Evolutionary conservation across 2,329 filamentous ascomycete species (phyloP).

Genomic region (Stenocarpella maydis): DNA sequence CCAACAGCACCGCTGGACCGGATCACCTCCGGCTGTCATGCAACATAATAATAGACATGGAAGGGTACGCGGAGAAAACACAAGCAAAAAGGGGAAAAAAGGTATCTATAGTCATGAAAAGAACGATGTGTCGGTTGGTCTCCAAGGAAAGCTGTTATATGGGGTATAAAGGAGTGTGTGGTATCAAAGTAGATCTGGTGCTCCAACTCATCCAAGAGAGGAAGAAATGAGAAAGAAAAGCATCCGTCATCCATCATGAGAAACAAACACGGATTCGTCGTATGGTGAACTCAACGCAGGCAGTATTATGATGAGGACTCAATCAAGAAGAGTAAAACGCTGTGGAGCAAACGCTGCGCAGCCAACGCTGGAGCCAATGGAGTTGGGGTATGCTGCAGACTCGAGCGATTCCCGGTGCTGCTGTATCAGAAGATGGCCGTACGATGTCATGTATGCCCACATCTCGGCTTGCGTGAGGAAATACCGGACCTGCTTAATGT

Average conservation of each 20-base stretch:
- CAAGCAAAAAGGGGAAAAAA: background rate
- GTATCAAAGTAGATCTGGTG: slow-evolving; percentile 31
- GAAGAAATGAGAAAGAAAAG: background rate
- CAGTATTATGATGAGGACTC: background rate
- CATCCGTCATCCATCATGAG: slow-evolving; percentile 34
- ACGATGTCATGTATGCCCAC: background rate
- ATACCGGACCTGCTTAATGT: background rate
- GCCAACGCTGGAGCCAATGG: slow-evolving; percentile 4
- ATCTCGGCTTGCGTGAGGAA: background rate
- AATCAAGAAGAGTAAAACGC: slow-evolving; percentile 14
- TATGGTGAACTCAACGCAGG: slow-evolving; percentile 2
- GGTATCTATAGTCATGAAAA: slow-evolving; percentile 31
- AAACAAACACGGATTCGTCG: slow-evolving; percentile 20
- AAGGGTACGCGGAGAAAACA: slow-evolving; percentile 8
- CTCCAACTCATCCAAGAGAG: slow-evolving; percentile 26
- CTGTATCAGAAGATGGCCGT: background rate
- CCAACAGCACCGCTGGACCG: background rate
- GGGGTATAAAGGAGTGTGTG: slow-evolving; percentile 36
- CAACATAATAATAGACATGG: slow-evolving; percentile 9
- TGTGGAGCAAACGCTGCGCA: slow-evolving; percentile 20
- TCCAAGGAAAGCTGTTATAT: slow-evolving; percentile 23
- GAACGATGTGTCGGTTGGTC: slow-evolving; percentile 31
- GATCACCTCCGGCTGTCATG: background rate
- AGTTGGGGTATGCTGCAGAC: background rate
- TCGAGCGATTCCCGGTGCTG: background rate